Conservation (phyloP, 1,284 basidiomycete species). For the Cryptococcus depauperatus region DNA sequence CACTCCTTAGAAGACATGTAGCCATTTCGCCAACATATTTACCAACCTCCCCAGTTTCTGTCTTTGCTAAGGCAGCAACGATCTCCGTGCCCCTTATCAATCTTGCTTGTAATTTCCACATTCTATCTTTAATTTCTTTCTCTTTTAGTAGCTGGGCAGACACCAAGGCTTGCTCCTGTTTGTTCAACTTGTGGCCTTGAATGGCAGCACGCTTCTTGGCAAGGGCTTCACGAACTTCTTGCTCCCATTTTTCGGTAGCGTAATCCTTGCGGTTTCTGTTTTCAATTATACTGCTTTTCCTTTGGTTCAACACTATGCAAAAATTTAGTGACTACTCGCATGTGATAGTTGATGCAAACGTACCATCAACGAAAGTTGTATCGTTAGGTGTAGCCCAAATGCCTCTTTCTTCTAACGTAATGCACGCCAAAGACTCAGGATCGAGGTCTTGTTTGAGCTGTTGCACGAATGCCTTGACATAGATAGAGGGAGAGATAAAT, state of each 20-base stretch:
- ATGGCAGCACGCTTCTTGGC: conserved; percentile 53
- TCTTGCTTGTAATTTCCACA: conserved; percentile 52
- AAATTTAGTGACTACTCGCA: conserved; percentile 45
- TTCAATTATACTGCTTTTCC: conserved; percentile 50
- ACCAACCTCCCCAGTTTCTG: conserved; percentile 55
- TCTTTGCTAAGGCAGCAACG: conserved; percentile 56
- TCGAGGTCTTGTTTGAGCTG: conserved; percentile 61
- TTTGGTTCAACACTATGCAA: conserved; percentile 57
- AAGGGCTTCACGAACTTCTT: conserved; percentile 74
- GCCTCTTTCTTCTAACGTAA: conserved; percentile 66
- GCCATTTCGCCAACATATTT: conserved; percentile 55
- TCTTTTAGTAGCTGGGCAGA: conserved; percentile 75
- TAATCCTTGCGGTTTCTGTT: conserved; percentile 74
- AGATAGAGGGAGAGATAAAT: conserved; percentile 63
- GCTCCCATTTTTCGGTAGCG: conserved; percentile 86
- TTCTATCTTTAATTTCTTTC: conserved; percentile 54
- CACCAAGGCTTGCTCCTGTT: conserved; percentile 71
- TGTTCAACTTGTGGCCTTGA: conserved; percentile 58
- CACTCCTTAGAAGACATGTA: conserved; percentile 57
- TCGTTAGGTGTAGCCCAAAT: conserved; percentile 80
- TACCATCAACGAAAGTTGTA: conserved; percentile 66
- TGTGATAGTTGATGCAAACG: conserved; percentile 43
- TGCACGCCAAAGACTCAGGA: conserved; percentile 51
- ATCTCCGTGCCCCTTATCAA: conserved; percentile 62
- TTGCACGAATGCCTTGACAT: conserved; percentile 61